Conservation (phyloP, 495 filamentous ascomycete genomes). For the Annulohypoxylon bovei region DNA sequence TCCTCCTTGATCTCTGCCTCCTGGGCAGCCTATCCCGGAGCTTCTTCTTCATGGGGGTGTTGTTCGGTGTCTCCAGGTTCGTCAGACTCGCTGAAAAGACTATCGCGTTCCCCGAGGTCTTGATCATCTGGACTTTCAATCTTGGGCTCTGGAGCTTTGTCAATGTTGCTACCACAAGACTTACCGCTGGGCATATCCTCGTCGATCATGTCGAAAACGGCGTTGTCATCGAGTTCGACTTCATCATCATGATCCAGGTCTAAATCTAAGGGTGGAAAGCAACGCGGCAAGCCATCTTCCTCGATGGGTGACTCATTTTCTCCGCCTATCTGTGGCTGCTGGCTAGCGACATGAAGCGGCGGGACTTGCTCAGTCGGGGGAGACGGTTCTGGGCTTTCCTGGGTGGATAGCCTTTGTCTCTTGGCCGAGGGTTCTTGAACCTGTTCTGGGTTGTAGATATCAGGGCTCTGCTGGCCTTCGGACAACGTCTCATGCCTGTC, state of each 20-base stretch:
- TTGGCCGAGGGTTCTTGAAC: background rate
- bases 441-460: background rate
- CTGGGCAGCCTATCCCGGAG: conserved; percentile 7
- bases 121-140: background rate
- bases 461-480: background rate
- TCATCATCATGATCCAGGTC: background rate
- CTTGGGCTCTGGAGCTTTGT: background rate
- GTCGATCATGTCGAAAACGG: background rate
- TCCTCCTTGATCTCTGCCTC: conserved; percentile 5
- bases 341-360: background rate
- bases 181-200: background rate
- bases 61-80: background rate
- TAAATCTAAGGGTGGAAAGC: background rate
- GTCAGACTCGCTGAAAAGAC: conserved; percentile 17
- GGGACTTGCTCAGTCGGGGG: background rate
- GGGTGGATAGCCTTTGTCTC: background rate
- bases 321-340: background rate
- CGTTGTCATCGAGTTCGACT: conserved; percentile 1
- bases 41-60: background rate
- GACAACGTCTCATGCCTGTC: background rate
- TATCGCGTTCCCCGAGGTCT: background rate
- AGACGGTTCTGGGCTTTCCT: background rate
- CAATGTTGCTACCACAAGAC: background rate
- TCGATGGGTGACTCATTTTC: background rate
- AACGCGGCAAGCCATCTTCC: background rate